Evolutionary conservation across 495 filamentous ascomycete genomes (phyloP).

Genomic region (Diplogelasinospora grovesii): DNA sequence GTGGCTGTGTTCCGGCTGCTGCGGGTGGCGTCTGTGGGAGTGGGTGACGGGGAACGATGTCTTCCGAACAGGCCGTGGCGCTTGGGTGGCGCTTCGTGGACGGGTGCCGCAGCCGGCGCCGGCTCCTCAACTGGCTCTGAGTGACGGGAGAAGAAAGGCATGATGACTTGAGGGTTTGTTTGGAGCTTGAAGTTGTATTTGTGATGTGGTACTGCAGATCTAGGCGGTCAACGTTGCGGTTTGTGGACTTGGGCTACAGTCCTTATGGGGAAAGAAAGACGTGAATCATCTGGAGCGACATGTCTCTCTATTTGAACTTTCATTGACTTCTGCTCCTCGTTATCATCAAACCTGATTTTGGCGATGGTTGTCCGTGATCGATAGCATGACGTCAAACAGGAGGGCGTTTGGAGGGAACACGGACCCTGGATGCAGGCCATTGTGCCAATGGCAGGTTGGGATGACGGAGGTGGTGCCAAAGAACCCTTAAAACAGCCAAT

Average conservation of each 20-base stretch:
- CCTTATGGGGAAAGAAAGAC: no score
- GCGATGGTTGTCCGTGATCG: constrained; percentile 12
- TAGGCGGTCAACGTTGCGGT: no score
- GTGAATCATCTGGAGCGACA: no score
- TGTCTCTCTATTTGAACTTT: no score
- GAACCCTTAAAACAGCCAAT: constrained; percentile 11
- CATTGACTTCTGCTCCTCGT: no score
- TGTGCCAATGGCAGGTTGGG: constrained; percentile 16
- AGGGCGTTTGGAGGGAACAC: constrained; percentile 6
- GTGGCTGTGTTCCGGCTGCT: constrained; percentile 23
- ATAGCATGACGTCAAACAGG: constrained; percentile 26
- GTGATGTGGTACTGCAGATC: no score
- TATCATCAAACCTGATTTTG: constrained; percentile 22
- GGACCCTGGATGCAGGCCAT: constrained; percentile 8
- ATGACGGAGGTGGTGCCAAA: constrained; percentile 10
- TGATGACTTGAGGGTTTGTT: constrained; percentile 18
- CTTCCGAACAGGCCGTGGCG: constrained; percentile 39
- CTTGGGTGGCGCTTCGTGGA: constrained; percentile 26
- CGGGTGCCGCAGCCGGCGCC: constrained; percentile 20
- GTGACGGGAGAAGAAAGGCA: constrained; percentile 45
- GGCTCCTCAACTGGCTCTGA: constrained; percentile 25
- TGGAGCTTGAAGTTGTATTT: constrained; percentile 1
- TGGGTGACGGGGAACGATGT: constrained; percentile 37
- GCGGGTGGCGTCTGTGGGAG: constrained; percentile 22
- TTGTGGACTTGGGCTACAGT: no score